Evolutionary conservation across 2,329 filamentous ascomycete species (phyloP).

Genomic region (Penicillium corylophilum): DNA sequence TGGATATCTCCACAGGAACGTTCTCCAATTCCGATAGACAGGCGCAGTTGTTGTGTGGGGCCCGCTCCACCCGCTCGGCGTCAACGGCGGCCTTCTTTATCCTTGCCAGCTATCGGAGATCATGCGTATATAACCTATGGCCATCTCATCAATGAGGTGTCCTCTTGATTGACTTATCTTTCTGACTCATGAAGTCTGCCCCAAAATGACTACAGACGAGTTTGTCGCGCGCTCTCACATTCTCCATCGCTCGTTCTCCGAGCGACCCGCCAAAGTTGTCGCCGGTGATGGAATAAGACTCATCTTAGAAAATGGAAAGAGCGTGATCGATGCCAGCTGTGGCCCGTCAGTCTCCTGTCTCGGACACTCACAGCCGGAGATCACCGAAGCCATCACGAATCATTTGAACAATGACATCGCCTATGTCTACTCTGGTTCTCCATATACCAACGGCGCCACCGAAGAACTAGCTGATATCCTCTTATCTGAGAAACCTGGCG

Average conservation of each 20-base stretch:
- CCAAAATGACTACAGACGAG: not conserved
- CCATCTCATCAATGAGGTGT: not conserved
- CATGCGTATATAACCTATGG: not conserved
- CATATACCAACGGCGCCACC: not conserved
- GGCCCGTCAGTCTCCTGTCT: not conserved
- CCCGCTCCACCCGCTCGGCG: not conserved
- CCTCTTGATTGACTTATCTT: not conserved
- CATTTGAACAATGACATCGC: not conserved
- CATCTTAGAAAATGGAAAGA: not conserved
- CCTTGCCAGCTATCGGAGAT: not conserved
- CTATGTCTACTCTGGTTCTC: not conserved
- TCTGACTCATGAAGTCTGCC: not conserved
- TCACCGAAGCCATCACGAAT: not conserved
- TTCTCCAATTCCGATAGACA: not conserved
- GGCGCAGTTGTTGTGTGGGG: not conserved
- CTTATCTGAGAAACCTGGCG: not conserved
- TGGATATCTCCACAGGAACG: not conserved
- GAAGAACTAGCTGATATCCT: not conserved
- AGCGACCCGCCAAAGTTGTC: not conserved
- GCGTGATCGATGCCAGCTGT: not conserved
- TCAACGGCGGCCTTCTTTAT: not conserved
- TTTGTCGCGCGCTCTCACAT: not conserved
- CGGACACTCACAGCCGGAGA: not conserved
- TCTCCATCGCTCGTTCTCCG: not conserved
- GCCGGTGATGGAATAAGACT: not conserved